Evolutionary conservation across 805 yeast genomes (phyloP), one percentile per base, ranked within the genome.

Genomic region (Teunomyces pallodes): DNA sequence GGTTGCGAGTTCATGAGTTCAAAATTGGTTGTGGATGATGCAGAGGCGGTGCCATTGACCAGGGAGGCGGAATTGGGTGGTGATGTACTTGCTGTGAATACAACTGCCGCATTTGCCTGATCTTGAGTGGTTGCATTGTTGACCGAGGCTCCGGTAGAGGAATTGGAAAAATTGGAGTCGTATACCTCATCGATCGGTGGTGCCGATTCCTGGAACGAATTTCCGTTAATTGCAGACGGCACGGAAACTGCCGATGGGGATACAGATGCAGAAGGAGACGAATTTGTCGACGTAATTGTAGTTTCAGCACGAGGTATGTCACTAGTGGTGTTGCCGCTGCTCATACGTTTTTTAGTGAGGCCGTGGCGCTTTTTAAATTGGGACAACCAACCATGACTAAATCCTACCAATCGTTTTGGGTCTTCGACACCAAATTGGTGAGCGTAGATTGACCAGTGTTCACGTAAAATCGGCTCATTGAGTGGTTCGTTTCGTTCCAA

Each of bases 341-440:
- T 56, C 69, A 63, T 61, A 45, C 67, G 53, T 39, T 65, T 59
- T 52, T 62, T 66, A 52, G 69, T 67, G 36, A 79, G 60, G 1
- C 79, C 83, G 55, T 81, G 84, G 43, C 85, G 64, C 53, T 78
- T 81, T 60, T 82, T 82, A 62, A 82, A 82, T 55, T 79, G 83
- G 9, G 79, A 68, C 38, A 82, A 62, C 86, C 86, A 82, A 7
- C 87, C 87, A 59, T 81, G 85, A 53, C 82, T 76, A 52, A 80
- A 82, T 12, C 75, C 70, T 26, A 70, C 73, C 47, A 77, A 60
- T 46, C 87, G 64, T 57, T 81, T 82, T 3, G 86, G 84, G 54
- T 82, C 83, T 6, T 75, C 79, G 2, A 82, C 84, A 8, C 85
- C 86, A 57, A 61, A 79, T 55, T 74, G 70, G 48, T 76, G 76